These are phyloP conservation scores for Nicotiana tomentosiformis DNA, from an alignment of 257 asterid species.

Conservation along the genomic window DNA sequence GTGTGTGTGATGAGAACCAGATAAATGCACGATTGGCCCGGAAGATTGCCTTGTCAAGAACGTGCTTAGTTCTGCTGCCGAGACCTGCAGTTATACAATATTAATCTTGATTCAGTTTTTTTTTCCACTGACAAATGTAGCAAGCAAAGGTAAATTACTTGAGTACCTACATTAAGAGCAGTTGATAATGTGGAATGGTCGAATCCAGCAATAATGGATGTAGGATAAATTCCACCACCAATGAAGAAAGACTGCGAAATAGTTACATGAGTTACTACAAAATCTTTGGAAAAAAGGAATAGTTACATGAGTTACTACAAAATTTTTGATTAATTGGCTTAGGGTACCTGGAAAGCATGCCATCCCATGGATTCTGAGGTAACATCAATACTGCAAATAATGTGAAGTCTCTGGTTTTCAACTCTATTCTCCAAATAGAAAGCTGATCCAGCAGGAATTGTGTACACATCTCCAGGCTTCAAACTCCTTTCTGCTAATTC, in stretches of 20 bases:
- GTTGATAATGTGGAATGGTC: slow-evolving; percentile 24
- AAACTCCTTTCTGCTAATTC: slow-evolving; percentile 51
- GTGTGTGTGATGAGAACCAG: slow-evolving; percentile 30
- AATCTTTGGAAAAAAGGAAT: neutral
- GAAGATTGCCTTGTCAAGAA: slow-evolving; percentile 32
- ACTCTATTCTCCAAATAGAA: slow-evolving; percentile 63
- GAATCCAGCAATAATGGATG: slow-evolving; percentile 68
- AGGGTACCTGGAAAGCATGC: slow-evolving; percentile 47
- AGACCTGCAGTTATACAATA: slow-evolving; percentile 34
- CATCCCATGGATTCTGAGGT: slow-evolving; percentile 48
- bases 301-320: neutral
- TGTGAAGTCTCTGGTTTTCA: slow-evolving; percentile 55
- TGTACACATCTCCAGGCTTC: slow-evolving; percentile 66
- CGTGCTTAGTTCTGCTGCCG: slow-evolving; percentile 31
- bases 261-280: no score
- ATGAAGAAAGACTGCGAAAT: slow-evolving; percentile 60
- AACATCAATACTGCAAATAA: slow-evolving; percentile 56
- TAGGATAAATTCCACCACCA: slow-evolving; percentile 35
- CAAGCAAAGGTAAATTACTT: neutral
- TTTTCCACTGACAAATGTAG: neutral
- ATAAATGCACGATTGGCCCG: slow-evolving; percentile 54
- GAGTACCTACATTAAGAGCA: slow-evolving; percentile 64
- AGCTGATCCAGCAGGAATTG: slow-evolving; percentile 66
- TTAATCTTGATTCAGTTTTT: neutral
- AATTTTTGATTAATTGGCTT: neutral